Conservation (phyloP, 2,329 filamentous ascomycete species). For the Ophiosphaerella herpotricha region DNA sequence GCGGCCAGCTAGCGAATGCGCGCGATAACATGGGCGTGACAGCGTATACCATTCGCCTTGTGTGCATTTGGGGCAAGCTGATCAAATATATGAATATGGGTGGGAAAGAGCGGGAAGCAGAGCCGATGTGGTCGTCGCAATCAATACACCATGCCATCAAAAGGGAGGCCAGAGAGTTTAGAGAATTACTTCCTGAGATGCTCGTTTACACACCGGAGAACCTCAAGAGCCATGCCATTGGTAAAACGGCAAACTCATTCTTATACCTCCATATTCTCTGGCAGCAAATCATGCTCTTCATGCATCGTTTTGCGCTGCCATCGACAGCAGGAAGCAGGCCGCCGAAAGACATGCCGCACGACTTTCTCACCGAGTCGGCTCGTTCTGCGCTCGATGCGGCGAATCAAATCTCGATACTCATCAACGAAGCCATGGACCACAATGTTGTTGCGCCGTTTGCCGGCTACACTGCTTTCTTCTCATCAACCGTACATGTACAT, state of each 20-base stretch:
- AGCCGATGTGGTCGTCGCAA: constrained; percentile 80
- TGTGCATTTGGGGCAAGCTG: constrained; percentile 87
- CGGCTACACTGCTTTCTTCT: constrained; percentile 91
- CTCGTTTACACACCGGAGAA: constrained; percentile 82
- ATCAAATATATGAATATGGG: constrained; percentile 90
- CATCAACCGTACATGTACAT: constrained; percentile 91
- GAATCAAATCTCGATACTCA: constrained; percentile 80
- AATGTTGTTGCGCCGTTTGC: constrained; percentile 88
- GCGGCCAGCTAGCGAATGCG: constrained; percentile 67
- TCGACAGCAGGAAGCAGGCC: constrained; percentile 66
- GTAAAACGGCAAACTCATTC: constrained; percentile 87
- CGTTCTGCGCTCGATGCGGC: constrained; percentile 81
- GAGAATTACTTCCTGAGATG: constrained; percentile 67
- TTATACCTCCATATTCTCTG: constrained; percentile 88
- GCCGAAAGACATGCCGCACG: constrained; percentile 71
- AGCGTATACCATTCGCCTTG: constrained; percentile 83
- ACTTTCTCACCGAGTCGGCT: constrained; percentile 77
- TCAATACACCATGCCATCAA: constrained; percentile 76
- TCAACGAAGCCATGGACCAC: constrained; percentile 79
- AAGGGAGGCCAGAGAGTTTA: constrained; percentile 72
- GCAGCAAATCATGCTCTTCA: constrained; percentile 87
- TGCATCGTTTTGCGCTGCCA: constrained; percentile 84
- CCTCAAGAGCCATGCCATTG: constrained; percentile 79
- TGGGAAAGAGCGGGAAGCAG: constrained; percentile 76
- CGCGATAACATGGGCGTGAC: constrained; percentile 92